Base-by-base conservation (phyloP, 177 flowering plant genomes). In the Vitis hybrid region DNA sequence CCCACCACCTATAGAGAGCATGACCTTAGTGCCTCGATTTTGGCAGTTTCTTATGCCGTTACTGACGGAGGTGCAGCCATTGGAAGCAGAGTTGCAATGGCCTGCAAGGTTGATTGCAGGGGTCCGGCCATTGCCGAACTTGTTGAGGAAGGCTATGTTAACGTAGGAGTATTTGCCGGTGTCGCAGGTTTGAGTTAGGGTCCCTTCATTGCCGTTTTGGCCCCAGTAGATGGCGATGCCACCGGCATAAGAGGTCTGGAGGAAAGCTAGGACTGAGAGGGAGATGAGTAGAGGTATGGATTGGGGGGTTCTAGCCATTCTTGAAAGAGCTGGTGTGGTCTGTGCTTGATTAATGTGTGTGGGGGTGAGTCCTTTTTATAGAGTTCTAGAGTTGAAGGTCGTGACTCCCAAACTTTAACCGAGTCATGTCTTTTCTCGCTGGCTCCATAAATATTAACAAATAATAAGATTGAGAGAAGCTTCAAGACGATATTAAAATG, bases 221-320 rank as follows among this genome's bases (percentile, higher is more conserved):
- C 81, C 81, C 81, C 81, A 78, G 61, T 78, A 78, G 48, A 74
- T 74, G 60, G 81, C 70, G 3, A 78, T 78, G 12, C 75, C 70
- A 4, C 64, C 75, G 2, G 52, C 69, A 10, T 63, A 4, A n/a
- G 76, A 62, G 52, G 30, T n/a, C 35, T 21, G 32, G 30, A 60
- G 9, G 4, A 60, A 35, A 2, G 56, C 14, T 2, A 69, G 54
- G 69, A 69, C 1, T 2, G 27, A 21, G 14, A 74, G 61, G 55
- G 18, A 27, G 10, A 67, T 56, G 60, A 30, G n/a, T 4, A 59
- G 72, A 16, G 15, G 16, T 68, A 1, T 5, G 15, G 56, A 15
- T 54, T 54, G 16, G 5, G 56, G 11, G 16, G 15, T 15, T 5
- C n/a, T 6, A 4, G 56, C 56, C 56, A 54, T 54, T 5, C 16